A percentile compares a stretch with the other conserved stretches of the same genome.
phyloP scores from a whole-genome alignment of 129 eudicot genomes.

The Helianthus annuus region HanXRQr2.0-SUNRISE NC_035441.2:153770267-153770766 shows the following conservation, averaged over 20 bases:
- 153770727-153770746: constrained; percentile 48
- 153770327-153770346: constrained; percentile 62
- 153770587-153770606: constrained; percentile 82
- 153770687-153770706: constrained; percentile 18
- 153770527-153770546: constrained; percentile 91
- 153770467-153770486: constrained; percentile 90
- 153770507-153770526: constrained; percentile 84
- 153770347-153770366: constrained; percentile 82
- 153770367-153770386: constrained; percentile 85
- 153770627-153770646: constrained; percentile 38
- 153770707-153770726: constrained; percentile 42
- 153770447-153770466: constrained; percentile 70
- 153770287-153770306: background rate
- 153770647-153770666: constrained; percentile 30
- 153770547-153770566: constrained; percentile 67
- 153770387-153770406: constrained; percentile 91
- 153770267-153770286: constrained; percentile 2
- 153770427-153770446: constrained; percentile 70
- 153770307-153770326: background rate
- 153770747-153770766: constrained; percentile 44
- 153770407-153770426: constrained; percentile 66
- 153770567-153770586: constrained; percentile 74
- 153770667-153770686: background rate
- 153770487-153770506: constrained; percentile 73
- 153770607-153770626: constrained; percentile 59